These are phyloP conservation scores for Chytriomyces sp. DNA, from an alignment of 192 early-diverging fungal genomes.

Conservation along the genomic window DNA sequence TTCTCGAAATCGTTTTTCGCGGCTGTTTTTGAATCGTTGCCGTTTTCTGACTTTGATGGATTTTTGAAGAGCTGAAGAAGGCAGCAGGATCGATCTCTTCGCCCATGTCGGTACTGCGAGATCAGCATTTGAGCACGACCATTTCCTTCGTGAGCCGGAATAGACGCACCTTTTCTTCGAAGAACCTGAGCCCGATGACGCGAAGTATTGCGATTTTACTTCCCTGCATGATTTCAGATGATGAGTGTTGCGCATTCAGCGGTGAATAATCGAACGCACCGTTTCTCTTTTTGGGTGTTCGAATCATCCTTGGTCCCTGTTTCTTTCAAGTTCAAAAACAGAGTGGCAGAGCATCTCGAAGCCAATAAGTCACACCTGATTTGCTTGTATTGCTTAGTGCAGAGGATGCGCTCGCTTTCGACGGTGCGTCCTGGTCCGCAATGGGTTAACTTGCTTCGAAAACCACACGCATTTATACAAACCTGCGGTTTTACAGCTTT, in stretches of 20 bases:
- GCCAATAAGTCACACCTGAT: no score
- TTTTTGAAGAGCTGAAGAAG: slow-evolving; percentile 27
- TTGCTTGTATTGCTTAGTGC: no score
- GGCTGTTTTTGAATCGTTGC: background rate
- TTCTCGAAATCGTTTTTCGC: background rate
- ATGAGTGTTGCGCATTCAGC: no score
- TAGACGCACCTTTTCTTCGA: background rate
- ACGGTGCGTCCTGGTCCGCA: no score
- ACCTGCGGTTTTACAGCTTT: slow-evolving; percentile 19
- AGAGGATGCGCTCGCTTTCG: no score
- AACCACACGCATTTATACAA: background rate
- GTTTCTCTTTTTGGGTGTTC: no score
- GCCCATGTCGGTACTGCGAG: background rate
- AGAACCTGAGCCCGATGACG: background rate
- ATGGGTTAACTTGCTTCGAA: no score
- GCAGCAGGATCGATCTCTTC: slow-evolving; percentile 8
- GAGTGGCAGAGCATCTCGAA: no score
- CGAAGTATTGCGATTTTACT: slow-evolving; percentile 23
- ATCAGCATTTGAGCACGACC: background rate
- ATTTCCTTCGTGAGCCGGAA: background rate
- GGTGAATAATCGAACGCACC: no score
- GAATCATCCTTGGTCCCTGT: no score
- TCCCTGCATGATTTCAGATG: background rate
- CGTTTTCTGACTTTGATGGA: slow-evolving; percentile 20
- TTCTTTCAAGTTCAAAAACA: no score